Base-by-base conservation (phyloP, 176 grass and related monocot genomes). In the Pontederia crassipes region DNA sequence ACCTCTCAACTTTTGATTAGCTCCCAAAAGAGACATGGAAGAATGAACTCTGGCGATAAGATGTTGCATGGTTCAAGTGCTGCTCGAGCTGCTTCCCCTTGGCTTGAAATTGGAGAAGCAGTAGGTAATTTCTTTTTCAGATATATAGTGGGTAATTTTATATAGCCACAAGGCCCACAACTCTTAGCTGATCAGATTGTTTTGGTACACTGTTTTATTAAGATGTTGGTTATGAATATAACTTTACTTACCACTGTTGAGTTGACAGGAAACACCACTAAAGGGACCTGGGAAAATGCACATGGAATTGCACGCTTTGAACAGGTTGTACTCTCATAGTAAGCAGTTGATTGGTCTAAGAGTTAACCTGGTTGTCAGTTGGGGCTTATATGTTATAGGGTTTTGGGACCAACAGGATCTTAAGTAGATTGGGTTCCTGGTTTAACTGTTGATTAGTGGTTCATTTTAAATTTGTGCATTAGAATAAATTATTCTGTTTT, bases 241-340 rank as follows among this genome's bases (percentile, higher is more conserved):
- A 1, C 32, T 40, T 40, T 40, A 40, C 32, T 1, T 74, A 78
- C 55, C 72, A 79, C 49, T 80, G 70, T 78, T 77, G 45, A 79
- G 47, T 72, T 81, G 55, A 77, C 75, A 95, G 90, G 79, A 78
- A 86, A 61, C 49, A 47, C 82, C 49, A 69, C 83, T 74, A 71
- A 85, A 71, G 88, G 93, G 61, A 52, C 85, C 69, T 93, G 86
- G 77, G 80, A 89, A 65, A 88, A 86, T 49, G 74, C 88, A 57
- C 83, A 64, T 80, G 71, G 75, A 69, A 84, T 86, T 69, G 74
- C 85, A 57, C 78, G 74, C 84, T 61, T 85, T 83, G 94, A 89
- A 54, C 88, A 99, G 94, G 94, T 99, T 79, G 54, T 70, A 73
- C 35, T 45, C 57, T 55, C 45, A 35, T 67, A 0, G 53, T 24